Conservation (phyloP, 495 filamentous ascomycete genomes). For the Penicillium diatomitis region DNA sequence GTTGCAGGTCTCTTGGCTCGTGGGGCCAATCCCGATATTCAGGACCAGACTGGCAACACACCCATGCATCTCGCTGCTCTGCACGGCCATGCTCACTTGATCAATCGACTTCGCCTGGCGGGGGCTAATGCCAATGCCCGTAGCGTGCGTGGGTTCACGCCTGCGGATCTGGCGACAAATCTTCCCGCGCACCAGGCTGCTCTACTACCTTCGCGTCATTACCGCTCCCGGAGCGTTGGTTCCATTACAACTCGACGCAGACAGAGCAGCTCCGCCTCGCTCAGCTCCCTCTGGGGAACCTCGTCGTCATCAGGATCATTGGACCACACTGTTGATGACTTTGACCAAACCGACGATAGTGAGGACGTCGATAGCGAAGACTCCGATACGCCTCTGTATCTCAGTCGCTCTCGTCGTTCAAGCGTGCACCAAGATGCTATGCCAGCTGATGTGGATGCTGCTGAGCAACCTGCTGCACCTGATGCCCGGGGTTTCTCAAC, state of each 20-base stretch:
- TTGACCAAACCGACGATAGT: conserved; percentile 28
- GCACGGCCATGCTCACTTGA: conserved; percentile 63
- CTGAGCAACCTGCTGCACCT: conserved; percentile 20
- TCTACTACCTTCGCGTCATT: conserved; percentile 42
- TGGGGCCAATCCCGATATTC: conserved; percentile 65
- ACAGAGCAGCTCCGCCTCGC: conserved; percentile 55
- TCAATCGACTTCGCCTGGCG: conserved; percentile 60
- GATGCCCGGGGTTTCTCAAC: conserved; percentile 39
- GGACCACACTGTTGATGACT: conserved; percentile 37
- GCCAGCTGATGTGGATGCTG: conserved; percentile 9
- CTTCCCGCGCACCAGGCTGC: conserved; percentile 47
- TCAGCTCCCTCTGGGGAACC: conserved; percentile 54
- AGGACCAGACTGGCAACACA: conserved; percentile 74
- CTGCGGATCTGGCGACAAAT: conserved; percentile 63
- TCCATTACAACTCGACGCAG: conserved; percentile 48
- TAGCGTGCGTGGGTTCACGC: conserved; percentile 60
- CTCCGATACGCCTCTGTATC: conserved; percentile 31
- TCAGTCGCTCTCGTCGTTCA: conserved; percentile 35
- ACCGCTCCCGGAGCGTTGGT: conserved; percentile 50
- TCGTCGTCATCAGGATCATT: conserved; percentile 34
- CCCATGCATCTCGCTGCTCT: conserved; percentile 80
- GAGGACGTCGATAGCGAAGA: conserved; percentile 29
- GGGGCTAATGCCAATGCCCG: conserved; percentile 64
- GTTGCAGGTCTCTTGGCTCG: conserved; percentile 72
- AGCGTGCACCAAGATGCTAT: conserved; percentile 34